phyloP scores from a whole-genome alignment of 2,329 filamentous ascomycete species.

The Taxawa tesnikishii region DNA sequence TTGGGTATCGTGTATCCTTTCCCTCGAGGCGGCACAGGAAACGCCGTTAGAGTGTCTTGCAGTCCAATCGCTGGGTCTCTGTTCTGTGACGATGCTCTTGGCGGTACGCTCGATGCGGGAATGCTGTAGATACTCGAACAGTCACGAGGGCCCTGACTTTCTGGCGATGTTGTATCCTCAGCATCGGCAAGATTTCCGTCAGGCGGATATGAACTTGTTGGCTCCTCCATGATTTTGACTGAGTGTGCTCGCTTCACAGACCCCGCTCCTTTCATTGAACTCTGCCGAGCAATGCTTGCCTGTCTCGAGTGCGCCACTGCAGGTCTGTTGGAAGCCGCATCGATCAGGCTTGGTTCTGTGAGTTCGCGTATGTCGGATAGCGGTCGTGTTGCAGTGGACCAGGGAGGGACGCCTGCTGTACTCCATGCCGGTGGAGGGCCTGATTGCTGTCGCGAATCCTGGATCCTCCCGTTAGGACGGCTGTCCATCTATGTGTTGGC shows the following conservation, averaged over 20 bases:
- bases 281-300: conserved; percentile 7
- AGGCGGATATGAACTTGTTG: conserved; percentile 5
- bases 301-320: conserved; percentile 6
- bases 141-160: conserved; percentile 20
- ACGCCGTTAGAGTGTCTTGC: conserved; percentile 2
- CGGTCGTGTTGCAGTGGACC: conserved; percentile 24
- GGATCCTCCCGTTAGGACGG: neutral
- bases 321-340: conserved; percentile 11
- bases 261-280: conserved; percentile 12
- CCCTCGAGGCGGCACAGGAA: conserved; percentile 8
- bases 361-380: conserved; percentile 38
- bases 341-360: conserved; percentile 34
- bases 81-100: conserved; percentile 31
- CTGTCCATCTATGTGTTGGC: too few relatives aligned
- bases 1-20: conserved; percentile 25
- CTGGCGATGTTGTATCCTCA: conserved; percentile 16
- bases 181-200: conserved; percentile 5
- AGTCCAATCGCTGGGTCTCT: conserved; percentile 4
- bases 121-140: conserved; percentile 33
- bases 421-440: neutral
- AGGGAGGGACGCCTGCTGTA: neutral
- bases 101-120: conserved; percentile 30
- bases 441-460: neutral
- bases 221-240: conserved; percentile 13
- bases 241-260: conserved; percentile 12